Percentiles rank a stretch among this genome's conserved stretches.
Conservation (phyloP, 805 yeast species). For the Lachancea sp. region DNA sequence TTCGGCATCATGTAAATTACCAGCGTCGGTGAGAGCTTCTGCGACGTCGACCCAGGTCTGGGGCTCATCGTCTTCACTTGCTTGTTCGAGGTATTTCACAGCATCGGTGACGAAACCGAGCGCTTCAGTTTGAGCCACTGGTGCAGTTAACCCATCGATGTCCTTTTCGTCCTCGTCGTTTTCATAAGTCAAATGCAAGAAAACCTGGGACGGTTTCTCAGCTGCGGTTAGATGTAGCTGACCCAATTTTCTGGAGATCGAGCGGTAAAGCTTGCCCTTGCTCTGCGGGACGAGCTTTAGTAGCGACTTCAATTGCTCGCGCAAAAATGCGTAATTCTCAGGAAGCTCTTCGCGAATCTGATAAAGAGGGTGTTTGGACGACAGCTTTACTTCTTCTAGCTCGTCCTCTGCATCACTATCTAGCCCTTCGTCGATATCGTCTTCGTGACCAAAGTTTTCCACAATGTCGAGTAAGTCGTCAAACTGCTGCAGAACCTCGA, state of each 20-base stretch:
- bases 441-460: constrained; percentile 55
- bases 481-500: constrained; percentile 49
- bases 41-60: constrained; percentile 79
- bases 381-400: constrained; percentile 33
- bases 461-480: constrained; percentile 66
- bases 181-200: constrained; percentile 52
- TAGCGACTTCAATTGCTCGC: constrained; percentile 22
- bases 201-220: constrained; percentile 51
- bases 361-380: constrained; percentile 52
- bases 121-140: constrained; percentile 46
- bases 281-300: constrained; percentile 13
- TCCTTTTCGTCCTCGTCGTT: constrained; percentile 38
- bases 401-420: constrained; percentile 49
- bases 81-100: constrained; percentile 47
- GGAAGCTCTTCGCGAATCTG: constrained; percentile 32
- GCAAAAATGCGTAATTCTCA: constrained; percentile 48
- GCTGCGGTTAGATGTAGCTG: constrained; percentile 59
- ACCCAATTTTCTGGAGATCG: constrained; percentile 49
- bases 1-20: constrained; percentile 63
- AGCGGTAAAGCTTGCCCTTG: constrained; percentile 31
- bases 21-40: constrained; percentile 76
- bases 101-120: constrained; percentile 46
- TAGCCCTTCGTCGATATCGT: constrained; percentile 43
- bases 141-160: constrained; percentile 22
- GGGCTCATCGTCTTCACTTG: constrained; percentile 68